Percentiles rank a stretch among this genome's conserved stretches.
Conservation (phyloP, 2,329 filamentous ascomycete genomes). For the Botrytis fabae region DNA sequence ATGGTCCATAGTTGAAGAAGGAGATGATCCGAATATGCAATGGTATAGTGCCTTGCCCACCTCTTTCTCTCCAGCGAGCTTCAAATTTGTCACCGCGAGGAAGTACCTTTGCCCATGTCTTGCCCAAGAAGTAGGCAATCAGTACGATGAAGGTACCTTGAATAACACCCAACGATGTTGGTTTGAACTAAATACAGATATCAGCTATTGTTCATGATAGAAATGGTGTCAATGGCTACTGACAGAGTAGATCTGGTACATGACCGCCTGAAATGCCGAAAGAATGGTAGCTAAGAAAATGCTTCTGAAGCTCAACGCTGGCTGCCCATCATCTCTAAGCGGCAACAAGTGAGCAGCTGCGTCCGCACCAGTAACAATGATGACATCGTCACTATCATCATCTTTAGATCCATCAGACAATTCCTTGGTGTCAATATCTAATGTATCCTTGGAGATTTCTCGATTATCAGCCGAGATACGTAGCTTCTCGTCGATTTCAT, state of each 20-base stretch:
- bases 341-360: constrained; percentile 51
- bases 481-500: constrained; percentile 41
- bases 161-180: constrained; percentile 47
- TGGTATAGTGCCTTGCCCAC: constrained; percentile 47
- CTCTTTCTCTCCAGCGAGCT: constrained; percentile 48
- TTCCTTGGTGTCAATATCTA: constrained; percentile 34
- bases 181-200: constrained; percentile 49
- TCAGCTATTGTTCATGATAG: background rate
- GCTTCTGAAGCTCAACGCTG: constrained; percentile 54
- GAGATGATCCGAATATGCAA: constrained; percentile 44
- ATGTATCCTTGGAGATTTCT: constrained; percentile 25
- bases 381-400: constrained; percentile 43
- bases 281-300: constrained; percentile 52
- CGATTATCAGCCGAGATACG: constrained; percentile 20
- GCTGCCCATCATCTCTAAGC: constrained; percentile 54
- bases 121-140: constrained; percentile 57
- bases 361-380: constrained; percentile 55
- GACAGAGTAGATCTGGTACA: constrained; percentile 57
- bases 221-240: constrained; percentile 28
- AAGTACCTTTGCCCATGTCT: constrained; percentile 48
- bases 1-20: constrained; percentile 54
- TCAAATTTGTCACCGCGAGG: constrained; percentile 55
- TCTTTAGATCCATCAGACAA: constrained; percentile 39
- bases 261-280: constrained; percentile 54
- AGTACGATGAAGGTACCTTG: constrained; percentile 57